phyloP scores from a whole-genome alignment of 139 green algal genomes.

The Closterium sp. region DNA sequence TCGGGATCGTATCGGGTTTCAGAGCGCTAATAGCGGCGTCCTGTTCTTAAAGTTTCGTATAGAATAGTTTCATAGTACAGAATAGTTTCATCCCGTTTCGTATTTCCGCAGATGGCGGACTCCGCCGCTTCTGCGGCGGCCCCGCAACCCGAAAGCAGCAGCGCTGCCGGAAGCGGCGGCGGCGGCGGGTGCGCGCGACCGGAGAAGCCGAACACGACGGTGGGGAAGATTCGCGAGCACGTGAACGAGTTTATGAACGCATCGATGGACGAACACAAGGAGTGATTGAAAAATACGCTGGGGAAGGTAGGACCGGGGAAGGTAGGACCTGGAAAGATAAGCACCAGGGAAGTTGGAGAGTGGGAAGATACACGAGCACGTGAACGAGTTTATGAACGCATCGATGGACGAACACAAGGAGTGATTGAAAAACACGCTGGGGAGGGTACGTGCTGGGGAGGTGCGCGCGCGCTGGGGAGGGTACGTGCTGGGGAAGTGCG shows the following conservation, averaged over 20 bases:
- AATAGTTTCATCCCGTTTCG: too few relatives aligned
- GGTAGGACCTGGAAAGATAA: too few relatives aligned
- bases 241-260: slow-evolving; percentile 51
- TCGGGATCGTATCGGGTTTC: too few relatives aligned
- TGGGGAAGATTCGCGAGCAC: slow-evolving; percentile 46
- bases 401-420: slow-evolving; percentile 63
- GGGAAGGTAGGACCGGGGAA: too few relatives aligned
- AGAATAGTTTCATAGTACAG: too few relatives aligned
- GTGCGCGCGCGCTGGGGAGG: neutral
- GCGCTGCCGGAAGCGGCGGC: neutral
- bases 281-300: slow-evolving; percentile 65
- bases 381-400: slow-evolving; percentile 51
- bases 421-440: slow-evolving; percentile 63
- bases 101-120: neutral
- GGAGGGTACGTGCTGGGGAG: neutral
- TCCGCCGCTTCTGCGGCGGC: neutral
- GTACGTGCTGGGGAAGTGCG: neutral
- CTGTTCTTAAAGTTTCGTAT: too few relatives aligned
- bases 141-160: neutral
- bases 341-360: too few relatives aligned
- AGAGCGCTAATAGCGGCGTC: too few relatives aligned
- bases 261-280: slow-evolving; percentile 61
- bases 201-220: slow-evolving; percentile 19
- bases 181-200: slow-evolving; percentile 13
- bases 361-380: slow-evolving; percentile 37